Evolutionary conservation across 441 rosid genomes (phyloP), one percentile per base, ranked within the genome.

Genomic region (Syzygium syzygioides): DNA sequence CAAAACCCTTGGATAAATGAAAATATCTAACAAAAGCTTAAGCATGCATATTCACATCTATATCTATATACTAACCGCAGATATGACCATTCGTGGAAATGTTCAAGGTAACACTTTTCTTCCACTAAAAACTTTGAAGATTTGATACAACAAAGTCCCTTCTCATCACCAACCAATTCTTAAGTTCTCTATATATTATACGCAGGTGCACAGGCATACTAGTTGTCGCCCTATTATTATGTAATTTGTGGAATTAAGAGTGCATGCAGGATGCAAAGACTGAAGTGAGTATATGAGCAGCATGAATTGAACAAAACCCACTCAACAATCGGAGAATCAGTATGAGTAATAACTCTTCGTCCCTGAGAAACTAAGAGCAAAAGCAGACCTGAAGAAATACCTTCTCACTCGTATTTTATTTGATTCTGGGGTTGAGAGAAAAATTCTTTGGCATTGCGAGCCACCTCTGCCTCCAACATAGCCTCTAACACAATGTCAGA

Each of bases 401-500:
- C 80, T 71, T 37, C 50, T 71, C 80, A 37, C 28, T 71, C 80
- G 0, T 1, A 6, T 71, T 71, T 71, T 86, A 92, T 91, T 89
- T 93, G 94, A 91, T 94, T 94, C 62, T 94, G 92, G 41, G 96
- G 96, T 90, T 91, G 94, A 71, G 96, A 92, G 76, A 96, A 96
- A 90, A 94, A 96, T 59, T 90, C 92, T 91, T 94, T 95, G 26
- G 99, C 98, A n/a, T 94, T 95, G 66, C 30, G 91, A 37, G 96
- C 97, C 79, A 94, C 97, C 90, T 96, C 98, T 10, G 98, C 95
- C 93, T 96, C 99, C 88, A 96, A 87, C 86, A 96, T 90, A 26
- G 99, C 97, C 91, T 95, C 97, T 90, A 96, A 53, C 92, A 96
- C 90, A 83, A 96, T 88, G 88, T 95, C 97, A 57, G 99, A 94